phyloP scores from a whole-genome alignment of 306 rosid genomes.

The Prunus kanzakura region DNA sequence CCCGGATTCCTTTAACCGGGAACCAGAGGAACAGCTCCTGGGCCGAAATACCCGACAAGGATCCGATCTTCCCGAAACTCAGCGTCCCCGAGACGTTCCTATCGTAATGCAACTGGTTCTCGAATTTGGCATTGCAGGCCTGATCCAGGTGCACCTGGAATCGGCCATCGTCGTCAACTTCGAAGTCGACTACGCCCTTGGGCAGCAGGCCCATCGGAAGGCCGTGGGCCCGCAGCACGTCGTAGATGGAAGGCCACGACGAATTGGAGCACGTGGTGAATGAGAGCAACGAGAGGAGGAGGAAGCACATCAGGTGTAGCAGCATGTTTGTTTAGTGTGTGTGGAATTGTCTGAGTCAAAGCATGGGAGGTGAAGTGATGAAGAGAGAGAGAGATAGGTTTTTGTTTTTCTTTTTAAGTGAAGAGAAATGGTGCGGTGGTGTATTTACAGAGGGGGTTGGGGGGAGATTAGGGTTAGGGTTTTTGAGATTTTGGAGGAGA shows the following conservation, averaged over 20 bases:
- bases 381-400: too few relatives aligned
- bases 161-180: conserved; percentile 36
- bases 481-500: neutral
- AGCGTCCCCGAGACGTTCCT: conserved; percentile 63
- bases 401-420: neutral
- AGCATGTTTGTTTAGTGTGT: neutral
- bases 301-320: neutral
- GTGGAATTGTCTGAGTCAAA: neutral
- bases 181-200: conserved; percentile 55
- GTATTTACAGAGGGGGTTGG: conserved; percentile 13
- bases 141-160: conserved; percentile 68
- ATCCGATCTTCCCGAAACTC: conserved; percentile 57
- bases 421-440: neutral
- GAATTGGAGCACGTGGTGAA: conserved; percentile 5
- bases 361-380: neutral
- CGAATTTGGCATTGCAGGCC: conserved; percentile 87
- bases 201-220: conserved; percentile 88
- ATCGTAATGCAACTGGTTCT: conserved; percentile 79
- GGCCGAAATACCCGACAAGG: conserved; percentile 62
- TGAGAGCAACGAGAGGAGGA: conserved; percentile 15
- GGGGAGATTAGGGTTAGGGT: conserved; percentile 5
- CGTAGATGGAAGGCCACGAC: conserved; percentile 42
- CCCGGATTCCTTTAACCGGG: conserved; percentile 66
- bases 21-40: conserved; percentile 88
- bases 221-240: conserved; percentile 52